Evolutionary conservation across 768 basidiomycete genomes (phyloP), one percentile per base, ranked within the genome.

Genomic region (Podaxis sp.): DNA sequence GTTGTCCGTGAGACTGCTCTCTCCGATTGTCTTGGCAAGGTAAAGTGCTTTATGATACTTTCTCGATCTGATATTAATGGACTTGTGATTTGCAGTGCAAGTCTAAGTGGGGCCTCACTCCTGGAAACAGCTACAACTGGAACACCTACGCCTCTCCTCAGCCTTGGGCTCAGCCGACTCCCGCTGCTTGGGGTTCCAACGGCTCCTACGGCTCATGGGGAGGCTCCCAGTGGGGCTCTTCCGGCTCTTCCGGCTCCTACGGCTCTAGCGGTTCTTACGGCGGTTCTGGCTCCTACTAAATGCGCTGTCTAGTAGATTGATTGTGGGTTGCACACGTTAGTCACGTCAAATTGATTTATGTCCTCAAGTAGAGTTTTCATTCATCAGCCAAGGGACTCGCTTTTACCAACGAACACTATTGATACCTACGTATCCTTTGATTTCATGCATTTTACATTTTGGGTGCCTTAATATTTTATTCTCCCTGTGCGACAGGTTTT

Each of bases 1-100:
- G 71, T 78, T 26, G 83, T 82, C 24, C 64, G 74, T 42, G 77
- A 81, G 68, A 85, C 84, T 52, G 80, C 74, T 58, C 81, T 89
- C 54, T 76, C 82, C 53, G 72, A 82, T 54, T 88, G 87, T 72
- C 75, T 88, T 61, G 76, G 77, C 68, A 71, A 75, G 71, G 84
- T 84, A 63, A 58, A 73, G 71, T 26, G 17, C n/a, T 17, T 48
- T 51, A 33, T 24, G 17, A 57, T 57, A 38, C 15, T 13, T 33
- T 54, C 63, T 39, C 26, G 11, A 22, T 24, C 33, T 15, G 38
- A 63, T 24, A 13, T 67, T 71, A 54, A 74, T 28, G 56, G 24
- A 44, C 65, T 59, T 36, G 39, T 7, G 7, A 40, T 39, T 64
- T 57, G 1, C 64, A 85, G 82, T 89, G 87, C 82, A 85, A 88